Percentiles rank a stretch among this genome's conserved stretches.
These are phyloP conservation scores for Hymenoscyphus linearis DNA, from an alignment of 2,329 filamentous ascomycete species.

Conservation along the genomic window DNA sequence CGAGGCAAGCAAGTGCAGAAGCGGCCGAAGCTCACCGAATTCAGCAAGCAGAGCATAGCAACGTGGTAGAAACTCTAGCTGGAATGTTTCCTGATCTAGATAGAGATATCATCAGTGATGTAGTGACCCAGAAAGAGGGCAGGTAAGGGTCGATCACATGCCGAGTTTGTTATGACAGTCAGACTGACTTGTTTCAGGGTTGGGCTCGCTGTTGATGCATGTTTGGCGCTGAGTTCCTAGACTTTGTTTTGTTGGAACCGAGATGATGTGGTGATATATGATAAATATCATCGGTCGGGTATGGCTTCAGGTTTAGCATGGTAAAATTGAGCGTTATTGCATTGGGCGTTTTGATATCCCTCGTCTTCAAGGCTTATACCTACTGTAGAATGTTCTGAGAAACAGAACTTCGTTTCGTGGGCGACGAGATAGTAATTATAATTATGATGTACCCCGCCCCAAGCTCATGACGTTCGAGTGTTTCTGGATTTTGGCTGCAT, in stretches of 20 bases:
- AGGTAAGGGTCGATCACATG: conserved; percentile 52
- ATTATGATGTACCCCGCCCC: conserved; percentile 8
- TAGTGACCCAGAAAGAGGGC: conserved; percentile 92
- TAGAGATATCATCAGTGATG: conserved; percentile 90
- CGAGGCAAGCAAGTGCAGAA: conserved; percentile 85
- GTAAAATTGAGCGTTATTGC: conserved; percentile 11
- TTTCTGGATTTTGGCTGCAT: no score
- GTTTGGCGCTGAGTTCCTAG: conserved; percentile 56
- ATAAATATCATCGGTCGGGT: conserved; percentile 6
- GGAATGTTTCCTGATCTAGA: conserved; percentile 98
- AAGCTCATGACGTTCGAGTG: no score
- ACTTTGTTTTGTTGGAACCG: background rate
- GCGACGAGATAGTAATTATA: conserved; percentile 7
- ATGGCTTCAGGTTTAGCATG: conserved; percentile 9
- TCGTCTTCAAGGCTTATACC: background rate
- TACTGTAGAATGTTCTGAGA: conserved; percentile 5
- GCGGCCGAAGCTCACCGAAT: conserved; percentile 80
- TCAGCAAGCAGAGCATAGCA: conserved; percentile 77
- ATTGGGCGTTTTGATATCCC: conserved; percentile 14
- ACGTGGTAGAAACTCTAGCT: conserved; percentile 87
- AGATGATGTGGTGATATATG: conserved; percentile 5
- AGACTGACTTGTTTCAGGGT: conserved; percentile 49
- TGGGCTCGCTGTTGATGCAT: conserved; percentile 79
- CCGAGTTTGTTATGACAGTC: conserved; percentile 4
- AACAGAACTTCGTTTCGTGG: conserved; percentile 5